Base-by-base conservation (phyloP, 164 flowering plant genomes). In the Vitis rotundifolia region DNA sequence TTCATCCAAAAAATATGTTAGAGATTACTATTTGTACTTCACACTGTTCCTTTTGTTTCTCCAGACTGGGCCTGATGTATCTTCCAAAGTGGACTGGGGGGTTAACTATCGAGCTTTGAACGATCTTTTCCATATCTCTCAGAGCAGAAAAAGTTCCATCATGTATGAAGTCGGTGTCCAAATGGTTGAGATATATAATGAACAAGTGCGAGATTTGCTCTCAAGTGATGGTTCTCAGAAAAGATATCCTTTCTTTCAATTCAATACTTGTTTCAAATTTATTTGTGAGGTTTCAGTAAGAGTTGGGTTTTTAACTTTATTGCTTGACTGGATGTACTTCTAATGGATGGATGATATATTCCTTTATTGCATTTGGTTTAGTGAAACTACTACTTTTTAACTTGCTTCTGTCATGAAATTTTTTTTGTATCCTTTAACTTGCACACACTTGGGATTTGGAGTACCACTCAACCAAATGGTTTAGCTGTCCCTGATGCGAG, bases 401-500 rank as follows among this genome's bases (percentile, higher is more conserved):
- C 44, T 37, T 37, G 5, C 44, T 5, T 22, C 26, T 37, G 44
- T 37, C 44, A 37, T 37, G 44, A 37, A 37, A 37, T 0, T 37
- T 22, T 22, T 37, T 37, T 37, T 37, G 44, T 76, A 59, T 71
- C 37, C 84, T 73, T 81, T 81, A 66, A 83, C 83, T 80, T 81
- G 61, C 88, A 74, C 76, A 85, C 88, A 77, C 86, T 85, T 74
- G 88, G 84, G 79, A 83, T 85, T 65, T 79, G 77, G 83, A 79
- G 26, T 71, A 77, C 76, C 29, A n/a, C 85, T 53, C 86, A 85
- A 72, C 86, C 86, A 51, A 83, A 83, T 79, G 88, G 88, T 18
- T 75, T 85, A 60, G 85, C 83, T 49, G 88, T 85, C 65, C 88
- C 88, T 59, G 85, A 85, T 77, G 88, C 88, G 13, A 89, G 90